phyloP scores from a whole-genome alignment of 2,329 filamentous ascomycete genomes.

The Iodosphaeria phyllophila region DNA sequence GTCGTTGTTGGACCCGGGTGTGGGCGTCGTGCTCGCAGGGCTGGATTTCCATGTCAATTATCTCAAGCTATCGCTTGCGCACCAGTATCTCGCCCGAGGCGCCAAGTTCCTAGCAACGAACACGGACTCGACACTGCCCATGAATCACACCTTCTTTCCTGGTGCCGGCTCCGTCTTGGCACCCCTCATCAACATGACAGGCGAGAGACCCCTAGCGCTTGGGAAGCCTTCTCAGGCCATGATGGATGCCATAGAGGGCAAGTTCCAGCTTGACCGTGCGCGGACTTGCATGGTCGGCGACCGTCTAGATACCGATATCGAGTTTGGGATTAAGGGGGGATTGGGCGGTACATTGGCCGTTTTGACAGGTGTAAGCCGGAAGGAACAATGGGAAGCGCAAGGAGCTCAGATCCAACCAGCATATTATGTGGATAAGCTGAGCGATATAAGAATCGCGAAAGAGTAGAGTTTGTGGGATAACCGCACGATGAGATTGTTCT shows the following conservation, averaged over 20 bases:
- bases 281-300: slow-evolving; percentile 94
- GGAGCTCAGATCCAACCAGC: slow-evolving; percentile 52
- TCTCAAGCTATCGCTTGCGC: slow-evolving; percentile 68
- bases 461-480: slow-evolving; percentile 2
- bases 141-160: slow-evolving; percentile 67
- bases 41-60: slow-evolving; percentile 95
- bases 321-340: slow-evolving; percentile 80
- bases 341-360: slow-evolving; percentile 85
- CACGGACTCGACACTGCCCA: slow-evolving; percentile 75
- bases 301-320: slow-evolving; percentile 84
- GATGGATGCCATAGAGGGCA: slow-evolving; percentile 98
- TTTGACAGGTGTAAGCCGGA: slow-evolving; percentile 73
- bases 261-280: slow-evolving; percentile 71
- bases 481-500: neutral
- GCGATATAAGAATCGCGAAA: slow-evolving; percentile 41
- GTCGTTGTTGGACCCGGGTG: slow-evolving; percentile 63
- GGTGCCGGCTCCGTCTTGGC: slow-evolving; percentile 73
- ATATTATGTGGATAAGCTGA: slow-evolving; percentile 70
- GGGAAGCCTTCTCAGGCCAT: slow-evolving; percentile 96
- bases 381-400: slow-evolving; percentile 61
- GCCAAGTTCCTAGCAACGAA: slow-evolving; percentile 89
- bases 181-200: slow-evolving; percentile 56
- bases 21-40: slow-evolving; percentile 75
- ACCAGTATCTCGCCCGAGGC: slow-evolving; percentile 68
- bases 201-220: slow-evolving; percentile 53